Base-by-base conservation (phyloP, 257 asterid species). In the Solanum chiquidenum region DNA sequence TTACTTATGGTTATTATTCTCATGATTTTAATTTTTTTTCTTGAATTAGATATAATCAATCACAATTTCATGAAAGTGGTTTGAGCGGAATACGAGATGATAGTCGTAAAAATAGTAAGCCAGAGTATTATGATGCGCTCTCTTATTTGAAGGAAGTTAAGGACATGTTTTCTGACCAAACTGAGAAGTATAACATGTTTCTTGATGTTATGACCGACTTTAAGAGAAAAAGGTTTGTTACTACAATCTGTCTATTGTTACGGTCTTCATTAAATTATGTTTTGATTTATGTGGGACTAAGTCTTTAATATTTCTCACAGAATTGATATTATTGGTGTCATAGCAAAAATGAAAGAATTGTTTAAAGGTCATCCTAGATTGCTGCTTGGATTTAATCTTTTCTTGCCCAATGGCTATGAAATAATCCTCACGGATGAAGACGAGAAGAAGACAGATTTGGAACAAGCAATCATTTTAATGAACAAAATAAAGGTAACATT, bases 181-280 rank as follows among this genome's bases (percentile, higher is more conserved):
- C 93, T 86, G 98, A 95, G 87, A 97, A 95, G 87, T 97, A 97
- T 88, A 98, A 97, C 85, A 91, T 90, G 92, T 97, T 97, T 90
- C 99, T 97, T 88, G 98, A 94, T 89, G 98, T 95, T 87, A 94
- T 97, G 98, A 95, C 95, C 86, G 98, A 95, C 89, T 97, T 97
- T 88, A 97, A 95, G 96, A 98, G 94, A 38, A 96, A 95, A 93
- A 96, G 98, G 98, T 97, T 88, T 58, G 83, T 87, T n/a, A 25
- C 35, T 83, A 58, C 88, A 68, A 68, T 68, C 0, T 68, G 73
- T 76, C 66, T 60, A 80, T 68, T 66, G 20, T 68, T 18, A 29
- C 3, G 42, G 40, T 58, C 66, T 7, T 55, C 25, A 20, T 7
- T 58, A 3, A 58, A 20, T 20, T 52, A 44, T 12, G 5, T 12